Evolutionary conservation across 2,329 filamentous ascomycete genomes (phyloP).

Genomic region (Epichloe elymi): DNA sequence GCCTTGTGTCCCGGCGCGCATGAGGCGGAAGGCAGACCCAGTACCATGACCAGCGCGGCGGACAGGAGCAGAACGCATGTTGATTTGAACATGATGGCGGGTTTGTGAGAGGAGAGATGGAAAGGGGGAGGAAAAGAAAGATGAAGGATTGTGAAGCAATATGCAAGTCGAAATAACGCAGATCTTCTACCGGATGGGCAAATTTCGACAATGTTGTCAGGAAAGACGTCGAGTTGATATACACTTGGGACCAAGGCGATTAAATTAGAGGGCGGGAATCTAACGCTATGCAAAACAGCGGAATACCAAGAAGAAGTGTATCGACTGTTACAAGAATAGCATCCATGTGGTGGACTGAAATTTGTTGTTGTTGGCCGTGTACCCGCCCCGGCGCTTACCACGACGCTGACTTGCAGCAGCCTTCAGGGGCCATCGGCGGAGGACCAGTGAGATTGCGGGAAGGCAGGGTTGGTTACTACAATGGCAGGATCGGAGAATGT

Average conservation of each 20-base stretch:
- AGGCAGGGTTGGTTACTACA: background rate
- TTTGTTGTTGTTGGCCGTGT: constrained; percentile 7
- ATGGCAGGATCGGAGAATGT: background rate
- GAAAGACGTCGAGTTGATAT: constrained; percentile 7
- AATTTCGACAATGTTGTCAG: background rate
- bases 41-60: constrained; percentile 18
- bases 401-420: constrained; percentile 10
- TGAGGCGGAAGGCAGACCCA: constrained; percentile 14
- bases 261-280: background rate
- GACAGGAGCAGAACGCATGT: constrained; percentile 20
- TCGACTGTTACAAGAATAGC: constrained; percentile 8
- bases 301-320: background rate
- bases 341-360: background rate
- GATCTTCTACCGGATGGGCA: background rate
- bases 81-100: constrained; percentile 20
- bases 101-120: background rate
- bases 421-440: background rate
- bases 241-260: background rate
- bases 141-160: too few species aligned
- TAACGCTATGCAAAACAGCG: background rate
- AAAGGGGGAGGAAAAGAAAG: too few species aligned
- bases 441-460: background rate
- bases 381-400: constrained; percentile 14
- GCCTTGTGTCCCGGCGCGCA: constrained; percentile 9
- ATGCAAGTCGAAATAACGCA: too few species aligned